These are phyloP conservation scores for Elaeis oleifera DNA, from an alignment of 202 grass and related monocot genomes.

Conservation along the genomic window DNA sequence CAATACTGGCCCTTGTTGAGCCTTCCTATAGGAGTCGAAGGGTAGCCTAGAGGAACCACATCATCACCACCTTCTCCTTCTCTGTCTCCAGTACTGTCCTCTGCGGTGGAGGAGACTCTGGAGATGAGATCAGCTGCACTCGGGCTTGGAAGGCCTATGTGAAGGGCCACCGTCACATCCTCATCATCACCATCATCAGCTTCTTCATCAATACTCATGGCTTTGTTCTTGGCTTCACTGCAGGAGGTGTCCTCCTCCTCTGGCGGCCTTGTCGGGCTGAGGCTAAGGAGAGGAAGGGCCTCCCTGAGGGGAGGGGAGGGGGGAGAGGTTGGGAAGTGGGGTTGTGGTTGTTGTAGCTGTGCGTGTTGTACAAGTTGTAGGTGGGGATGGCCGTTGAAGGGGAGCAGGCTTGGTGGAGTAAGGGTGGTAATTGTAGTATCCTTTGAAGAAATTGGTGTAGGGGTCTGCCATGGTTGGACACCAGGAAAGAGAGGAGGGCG, in stretches of 20 bases:
- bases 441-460: constrained; percentile 54
- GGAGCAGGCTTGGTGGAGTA: constrained; percentile 23
- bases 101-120: constrained; percentile 21
- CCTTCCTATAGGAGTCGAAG: constrained; percentile 59
- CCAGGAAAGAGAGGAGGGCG: neutral
- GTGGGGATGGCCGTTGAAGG: constrained; percentile 6
- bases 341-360: constrained; percentile 10
- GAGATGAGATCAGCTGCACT: constrained; percentile 45
- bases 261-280: constrained; percentile 28
- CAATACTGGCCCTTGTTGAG: constrained; percentile 98
- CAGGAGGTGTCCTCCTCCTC: constrained; percentile 16
- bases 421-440: constrained; percentile 33
- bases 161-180: constrained; percentile 57
- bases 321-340: constrained; percentile 16
- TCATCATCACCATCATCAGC: constrained; percentile 33
- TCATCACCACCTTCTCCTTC: constrained; percentile 29
- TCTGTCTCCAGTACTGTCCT: constrained; percentile 30
- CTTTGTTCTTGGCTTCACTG: neutral
- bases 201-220: no score
- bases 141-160: constrained; percentile 61
- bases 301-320: constrained; percentile 79
- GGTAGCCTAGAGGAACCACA: constrained; percentile 49
- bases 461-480: constrained; percentile 56
- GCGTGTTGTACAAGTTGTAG: constrained; percentile 12
- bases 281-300: constrained; percentile 78